Evolutionary conservation across 345 rosid species (phyloP).

Genomic region (Eucalyptus cloeziana): DNA sequence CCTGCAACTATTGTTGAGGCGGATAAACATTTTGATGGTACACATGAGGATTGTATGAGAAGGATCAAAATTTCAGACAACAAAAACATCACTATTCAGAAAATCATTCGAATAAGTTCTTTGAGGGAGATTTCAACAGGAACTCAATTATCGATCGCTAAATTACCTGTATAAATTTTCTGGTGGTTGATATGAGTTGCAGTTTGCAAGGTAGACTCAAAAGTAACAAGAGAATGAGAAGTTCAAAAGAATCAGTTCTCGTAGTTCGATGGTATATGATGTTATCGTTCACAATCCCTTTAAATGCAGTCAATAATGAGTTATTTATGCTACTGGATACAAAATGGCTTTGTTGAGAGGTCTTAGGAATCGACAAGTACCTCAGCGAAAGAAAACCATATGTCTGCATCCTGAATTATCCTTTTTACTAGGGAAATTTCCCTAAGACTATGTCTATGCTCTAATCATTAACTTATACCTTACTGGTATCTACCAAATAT

Average conservation of each 20-base stretch:
- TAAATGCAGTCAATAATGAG: neutral
- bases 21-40: neutral
- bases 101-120: neutral
- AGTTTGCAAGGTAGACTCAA: neutral
- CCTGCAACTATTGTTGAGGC: neutral
- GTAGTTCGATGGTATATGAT: neutral
- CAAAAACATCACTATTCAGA: neutral
- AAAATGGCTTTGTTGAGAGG: neutral
- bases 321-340: neutral
- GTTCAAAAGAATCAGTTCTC: neutral
- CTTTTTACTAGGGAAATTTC: neutral
- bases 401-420: neutral
- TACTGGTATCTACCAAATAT: neutral
- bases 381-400: neutral
- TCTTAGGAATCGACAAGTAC: neutral
- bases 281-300: neutral
- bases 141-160: neutral
- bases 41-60: neutral
- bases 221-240: neutral
- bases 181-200: neutral
- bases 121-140: neutral
- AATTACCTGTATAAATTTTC: neutral
- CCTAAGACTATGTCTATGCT: neutral
- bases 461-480: neutral
- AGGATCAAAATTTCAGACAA: neutral